These are phyloP conservation scores for Rhododendron ovatum DNA, from an alignment of 148 eudicot species.

Conservation along the genomic window DNA sequence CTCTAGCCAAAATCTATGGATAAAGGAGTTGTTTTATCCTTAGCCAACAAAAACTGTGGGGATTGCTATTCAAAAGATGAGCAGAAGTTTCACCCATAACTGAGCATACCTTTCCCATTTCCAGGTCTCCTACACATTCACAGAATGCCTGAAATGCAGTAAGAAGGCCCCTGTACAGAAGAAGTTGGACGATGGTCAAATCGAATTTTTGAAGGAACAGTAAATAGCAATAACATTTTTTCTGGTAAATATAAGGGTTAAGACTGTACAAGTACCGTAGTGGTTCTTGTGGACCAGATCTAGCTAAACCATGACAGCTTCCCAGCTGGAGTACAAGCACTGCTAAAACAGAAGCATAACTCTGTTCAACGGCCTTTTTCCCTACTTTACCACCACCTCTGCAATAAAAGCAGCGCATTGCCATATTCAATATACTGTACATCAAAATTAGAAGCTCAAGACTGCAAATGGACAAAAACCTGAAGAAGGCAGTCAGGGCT, in stretches of 20 bases:
- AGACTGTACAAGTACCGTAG: slow-evolving; percentile 43
- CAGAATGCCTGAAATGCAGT: slow-evolving; percentile 95
- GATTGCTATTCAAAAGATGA: not conserved
- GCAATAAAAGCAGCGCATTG: slow-evolving; percentile 19
- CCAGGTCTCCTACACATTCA: slow-evolving; percentile 98
- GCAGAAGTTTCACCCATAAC: not conserved
- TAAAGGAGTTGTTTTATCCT: not conserved
- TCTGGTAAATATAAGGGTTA: not conserved
- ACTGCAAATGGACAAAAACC: slow-evolving; percentile 36
- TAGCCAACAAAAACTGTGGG: not conserved
- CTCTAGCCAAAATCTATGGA: slow-evolving; percentile 76
- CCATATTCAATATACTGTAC: not conserved
- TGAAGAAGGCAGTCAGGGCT: slow-evolving; percentile 91
- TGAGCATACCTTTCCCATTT: slow-evolving; percentile 85
- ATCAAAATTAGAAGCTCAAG: not conserved
- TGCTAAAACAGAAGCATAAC: slow-evolving; percentile 85
- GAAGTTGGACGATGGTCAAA: slow-evolving; percentile 9
- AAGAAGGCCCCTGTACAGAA: slow-evolving; percentile 59
- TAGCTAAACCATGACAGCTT: slow-evolving; percentile 78
- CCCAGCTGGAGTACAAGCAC: slow-evolving; percentile 86
- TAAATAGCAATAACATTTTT: not conserved
- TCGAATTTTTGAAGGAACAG: not conserved
- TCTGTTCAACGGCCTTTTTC: slow-evolving; percentile 82
- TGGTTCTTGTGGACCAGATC: slow-evolving; percentile 78
- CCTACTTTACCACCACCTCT: slow-evolving; percentile 98